Base-by-base conservation (phyloP, 768 basidiomycete genomes). In the Russula emetica region DNA sequence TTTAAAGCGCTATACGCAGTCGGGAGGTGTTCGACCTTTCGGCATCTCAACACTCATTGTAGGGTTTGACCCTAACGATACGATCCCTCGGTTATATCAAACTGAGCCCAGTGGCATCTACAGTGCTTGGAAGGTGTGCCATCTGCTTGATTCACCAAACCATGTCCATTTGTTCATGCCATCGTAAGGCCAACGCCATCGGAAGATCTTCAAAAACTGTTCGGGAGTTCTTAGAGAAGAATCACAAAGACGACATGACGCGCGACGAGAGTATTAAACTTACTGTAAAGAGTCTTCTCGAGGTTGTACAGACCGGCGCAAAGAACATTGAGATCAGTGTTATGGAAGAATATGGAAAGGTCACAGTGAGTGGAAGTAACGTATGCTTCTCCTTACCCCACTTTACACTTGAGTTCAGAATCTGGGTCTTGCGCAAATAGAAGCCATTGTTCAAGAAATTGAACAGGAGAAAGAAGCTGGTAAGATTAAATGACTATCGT, bases 291-390 rank as follows among this genome's bases (percentile, higher is more conserved):
- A 90, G 89, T 73, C 78, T 99, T 70, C 80, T 99, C 26, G 97
- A 99, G 75, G 95, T 99, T 42, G 97, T 99, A 9, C 97, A 98
- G 77, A 98, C 97, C 2, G 97, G 97, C n/a, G 97, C 97, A 5
- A 98, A 98, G 80, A 99, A 99, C 76, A 98, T 99, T 67, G 97
- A 99, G 75, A 93, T 99, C 70, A 94, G 90, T 66, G 92, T 98
- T 51, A 95, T 98, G 92, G 94, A 97, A 72, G 84, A 87, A 65
- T 98, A 93, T 73, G 92, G 92, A 64, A 90, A 94, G 77, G 85
- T 96, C 60, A 92, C 92, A 51, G 95, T 97, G 67, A 67, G 83
- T 55, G 71, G n/a, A 24, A 5, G n/a, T 11, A 42, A 13, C 1
- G 1, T 26, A 34, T 55, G 3, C 9, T 49, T 20, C 5, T 20